A percentile compares a stretch with the other conserved stretches of the same genome.
phyloP scores from a whole-genome alignment of 768 basidiomycete species.

The Phylloporus scabripes region DNA sequence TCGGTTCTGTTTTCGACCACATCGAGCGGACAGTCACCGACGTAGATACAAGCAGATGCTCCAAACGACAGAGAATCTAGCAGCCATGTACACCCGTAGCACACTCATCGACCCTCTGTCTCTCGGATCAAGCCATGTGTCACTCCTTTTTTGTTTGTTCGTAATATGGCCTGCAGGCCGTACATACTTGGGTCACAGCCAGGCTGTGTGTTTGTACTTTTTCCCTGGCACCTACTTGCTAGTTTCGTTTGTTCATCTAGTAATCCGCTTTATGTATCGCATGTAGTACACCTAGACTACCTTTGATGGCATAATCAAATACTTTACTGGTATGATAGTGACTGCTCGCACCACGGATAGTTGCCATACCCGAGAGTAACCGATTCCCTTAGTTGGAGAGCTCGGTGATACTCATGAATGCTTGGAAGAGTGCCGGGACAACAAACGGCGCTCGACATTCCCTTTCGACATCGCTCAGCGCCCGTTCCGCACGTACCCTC shows the following conservation, averaged over 20 bases:
- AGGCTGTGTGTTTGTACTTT: not conserved
- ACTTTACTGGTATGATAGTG: constrained; percentile 8
- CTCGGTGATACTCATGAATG: constrained; percentile 46
- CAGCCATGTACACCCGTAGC: not conserved
- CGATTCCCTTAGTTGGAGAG: constrained; percentile 27
- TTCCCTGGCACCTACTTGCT: constrained; percentile 1
- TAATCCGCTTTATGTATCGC: constrained; percentile 11
- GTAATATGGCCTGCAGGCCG: not conserved
- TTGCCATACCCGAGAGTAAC: not conserved
- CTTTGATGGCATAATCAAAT: not conserved
- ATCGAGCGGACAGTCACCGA: constrained; percentile 29
- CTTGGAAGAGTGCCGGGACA: constrained; percentile 51
- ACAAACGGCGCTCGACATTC: constrained; percentile 52
- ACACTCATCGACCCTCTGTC: not conserved
- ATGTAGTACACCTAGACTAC: constrained; percentile 10
- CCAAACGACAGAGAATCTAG: constrained; percentile 27
- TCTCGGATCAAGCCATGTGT: not conserved
- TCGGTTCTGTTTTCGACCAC: constrained; percentile 31
- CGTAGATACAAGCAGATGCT: constrained; percentile 19
- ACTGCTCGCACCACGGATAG: not conserved
- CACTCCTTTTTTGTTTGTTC: not conserved
- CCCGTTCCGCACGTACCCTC: constrained; percentile 40
- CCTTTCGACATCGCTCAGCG: constrained; percentile 41
- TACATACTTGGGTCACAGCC: not conserved
- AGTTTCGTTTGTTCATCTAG: not conserved